Conservation (phyloP, 495 filamentous ascomycete genomes). For the Extremus antarcticus region DNA sequence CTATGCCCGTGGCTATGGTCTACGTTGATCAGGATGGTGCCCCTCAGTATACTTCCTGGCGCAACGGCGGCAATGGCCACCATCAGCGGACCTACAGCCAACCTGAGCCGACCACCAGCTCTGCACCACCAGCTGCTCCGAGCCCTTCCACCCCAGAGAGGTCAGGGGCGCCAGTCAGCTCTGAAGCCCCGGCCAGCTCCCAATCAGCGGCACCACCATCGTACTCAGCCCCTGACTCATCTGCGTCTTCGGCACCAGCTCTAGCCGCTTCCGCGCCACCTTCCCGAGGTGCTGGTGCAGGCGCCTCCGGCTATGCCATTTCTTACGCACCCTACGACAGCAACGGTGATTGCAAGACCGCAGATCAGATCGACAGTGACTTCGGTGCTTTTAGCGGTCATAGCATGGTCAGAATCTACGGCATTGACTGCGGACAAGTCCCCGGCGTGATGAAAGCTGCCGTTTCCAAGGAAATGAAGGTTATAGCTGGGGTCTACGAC, state of each 20-base stretch:
- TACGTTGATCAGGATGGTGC: conserved; percentile 55
- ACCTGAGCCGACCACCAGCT: no score
- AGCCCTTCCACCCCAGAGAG: not conserved
- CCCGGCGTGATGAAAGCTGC: conserved; percentile 48
- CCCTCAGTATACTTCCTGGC: conserved; percentile 24
- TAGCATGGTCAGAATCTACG: conserved; percentile 64
- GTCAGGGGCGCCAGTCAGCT: no score
- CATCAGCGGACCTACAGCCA: no score
- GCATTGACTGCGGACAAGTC: conserved; percentile 66
- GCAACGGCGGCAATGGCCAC: no score
- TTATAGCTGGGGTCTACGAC: conserved; percentile 66
- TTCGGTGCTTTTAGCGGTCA: conserved; percentile 43
- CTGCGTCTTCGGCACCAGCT: not conserved
- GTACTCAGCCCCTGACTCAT: no score
- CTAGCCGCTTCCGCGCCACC: conserved; percentile 5
- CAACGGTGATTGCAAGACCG: conserved; percentile 55
- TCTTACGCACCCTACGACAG: conserved; percentile 66
- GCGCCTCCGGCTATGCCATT: conserved; percentile 37
- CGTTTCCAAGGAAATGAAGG: conserved; percentile 42
- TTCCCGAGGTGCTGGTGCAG: conserved; percentile 6
- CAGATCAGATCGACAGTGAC: conserved; percentile 50
- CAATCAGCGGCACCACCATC: no score
- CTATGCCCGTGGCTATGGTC: conserved; percentile 43
- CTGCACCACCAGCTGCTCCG: not conserved
- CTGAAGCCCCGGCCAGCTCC: not conserved